Base-by-base conservation (phyloP, 768 basidiomycete genomes). In the Hypholoma sublateritium region DNA sequence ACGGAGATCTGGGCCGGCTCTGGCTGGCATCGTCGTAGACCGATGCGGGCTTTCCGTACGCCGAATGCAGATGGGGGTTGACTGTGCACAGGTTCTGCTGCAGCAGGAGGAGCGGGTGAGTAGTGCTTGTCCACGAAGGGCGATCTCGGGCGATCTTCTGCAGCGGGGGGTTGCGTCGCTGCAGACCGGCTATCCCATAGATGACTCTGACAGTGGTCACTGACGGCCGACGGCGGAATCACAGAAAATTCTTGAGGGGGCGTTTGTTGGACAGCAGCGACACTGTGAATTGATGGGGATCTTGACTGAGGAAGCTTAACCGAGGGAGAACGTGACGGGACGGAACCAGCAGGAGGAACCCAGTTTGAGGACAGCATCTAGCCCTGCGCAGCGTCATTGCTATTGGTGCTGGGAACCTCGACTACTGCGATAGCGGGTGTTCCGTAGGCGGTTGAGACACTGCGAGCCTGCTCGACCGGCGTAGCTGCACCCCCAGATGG, bases 151-250 rank as follows among this genome's bases (percentile, higher is more conserved):
- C 51, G 55, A 24, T 62, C 61, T 14, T 60, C 59, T 19, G 45
- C 50, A 11, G 53, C 32, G 39, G 55, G 34, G 19, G 61, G 48
- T 16, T 50, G 60, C 28, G 56, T 50, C 6, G 55, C 44, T 0
- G 43, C 24, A 22, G 60, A 9, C 5, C 36, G 58, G n/a, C 58
- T 50, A 32, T 62, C 66, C 61, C 64, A 67, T 12, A 53, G 25
- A 53, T 65, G 60, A 21, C 56, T 62, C 39, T 67, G 59, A 3
- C 62, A 56, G 14, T 62, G 62, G 47, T 67, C 65, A 34, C 64
- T 63, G 37, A 60, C 60, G 24, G 59, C 63, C 22, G 65, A 63
- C 42, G 43, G 53, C 9, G 62, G 65, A 12, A 61, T 53, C 14
- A 44, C 59, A 25, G 53, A 32, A n/a, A 57, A 61, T 25, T 65